These are phyloP conservation scores for Knufia petricola DNA, from an alignment of 2,329 filamentous ascomycete genomes.

Conservation along the genomic window DNA sequence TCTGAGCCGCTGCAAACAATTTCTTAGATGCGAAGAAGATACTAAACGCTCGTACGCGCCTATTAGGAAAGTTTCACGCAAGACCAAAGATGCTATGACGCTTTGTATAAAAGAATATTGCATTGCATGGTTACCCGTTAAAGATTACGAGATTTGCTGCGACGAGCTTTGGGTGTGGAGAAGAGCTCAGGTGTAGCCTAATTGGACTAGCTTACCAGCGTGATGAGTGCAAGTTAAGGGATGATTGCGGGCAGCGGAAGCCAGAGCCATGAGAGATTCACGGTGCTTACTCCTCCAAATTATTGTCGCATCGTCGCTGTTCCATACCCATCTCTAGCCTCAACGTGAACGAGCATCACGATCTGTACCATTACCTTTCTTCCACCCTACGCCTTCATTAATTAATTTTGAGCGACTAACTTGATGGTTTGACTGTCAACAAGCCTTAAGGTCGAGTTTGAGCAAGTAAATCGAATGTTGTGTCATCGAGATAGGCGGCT, in stretches of 20 bases:
- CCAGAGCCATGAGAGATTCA: not conserved
- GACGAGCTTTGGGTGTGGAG: not conserved
- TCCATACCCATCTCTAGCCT: constrained; percentile 4
- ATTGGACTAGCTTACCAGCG: constrained; percentile 1
- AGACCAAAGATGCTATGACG: not conserved
- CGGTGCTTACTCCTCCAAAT: not conserved
- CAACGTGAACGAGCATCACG: constrained; percentile 10
- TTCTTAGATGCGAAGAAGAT: not conserved
- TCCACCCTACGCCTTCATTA: constrained; percentile 33
- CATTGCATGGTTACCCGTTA: not conserved
- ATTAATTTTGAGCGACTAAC: constrained; percentile 38
- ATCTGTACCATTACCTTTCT: constrained; percentile 25
- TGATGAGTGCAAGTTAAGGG: not conserved
- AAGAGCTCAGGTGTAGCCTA: not conserved
- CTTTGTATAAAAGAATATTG: not conserved
- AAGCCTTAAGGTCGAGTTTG: constrained; percentile 31
- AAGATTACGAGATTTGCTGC: not conserved
- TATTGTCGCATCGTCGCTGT: constrained; percentile 7
- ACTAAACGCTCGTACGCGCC: not conserved
- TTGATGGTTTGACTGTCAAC: constrained; percentile 34
- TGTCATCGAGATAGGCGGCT: constrained; percentile 36
- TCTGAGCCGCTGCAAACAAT: not conserved
- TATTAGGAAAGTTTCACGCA: not conserved
- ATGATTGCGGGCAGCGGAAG: not conserved
- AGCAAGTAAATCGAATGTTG: constrained; percentile 42